A percentile compares a stretch with the other conserved stretches of the same genome.
Conservation (phyloP, 768 basidiomycete species). For the Collybiopsis luxurians region DNA sequence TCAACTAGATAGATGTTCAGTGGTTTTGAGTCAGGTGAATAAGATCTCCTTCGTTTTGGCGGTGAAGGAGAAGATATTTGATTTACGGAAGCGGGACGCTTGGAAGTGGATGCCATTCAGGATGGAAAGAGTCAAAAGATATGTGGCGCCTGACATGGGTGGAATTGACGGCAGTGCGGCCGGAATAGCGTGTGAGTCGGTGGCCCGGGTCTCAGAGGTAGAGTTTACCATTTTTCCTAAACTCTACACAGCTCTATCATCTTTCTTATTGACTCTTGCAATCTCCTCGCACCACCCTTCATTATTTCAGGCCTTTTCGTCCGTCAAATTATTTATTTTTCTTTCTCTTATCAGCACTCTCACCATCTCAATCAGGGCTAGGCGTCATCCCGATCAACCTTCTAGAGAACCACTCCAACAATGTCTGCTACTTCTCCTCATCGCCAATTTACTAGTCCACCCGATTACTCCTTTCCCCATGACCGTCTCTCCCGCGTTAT, state of each 20-base stretch:
- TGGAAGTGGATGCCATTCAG: background rate
- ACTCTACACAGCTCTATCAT: background rate
- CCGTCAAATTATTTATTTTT: background rate
- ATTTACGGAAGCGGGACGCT: conserved; percentile 3
- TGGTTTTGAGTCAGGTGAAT: background rate
- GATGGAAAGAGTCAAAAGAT: background rate
- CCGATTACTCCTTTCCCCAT: conserved; percentile 64
- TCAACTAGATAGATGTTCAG: conserved; percentile 22
- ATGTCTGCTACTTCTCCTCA: conserved; percentile 1
- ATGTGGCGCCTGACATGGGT: background rate
- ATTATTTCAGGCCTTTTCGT: background rate
- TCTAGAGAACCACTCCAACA: background rate
- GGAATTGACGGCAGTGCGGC: too few relatives aligned
- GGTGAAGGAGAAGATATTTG: background rate
- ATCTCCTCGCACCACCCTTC: background rate
- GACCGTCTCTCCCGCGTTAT: conserved; percentile 60
- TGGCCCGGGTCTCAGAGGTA: background rate
- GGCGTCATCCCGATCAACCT: too few relatives aligned
- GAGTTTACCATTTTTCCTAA: background rate
- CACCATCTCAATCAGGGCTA: background rate
- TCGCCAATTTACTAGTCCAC: conserved; percentile 54
- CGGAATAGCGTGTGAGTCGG: background rate
- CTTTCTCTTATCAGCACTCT: background rate
- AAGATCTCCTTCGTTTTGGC: background rate
- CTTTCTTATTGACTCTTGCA: background rate